Evolutionary conservation across 2,329 filamentous ascomycete genomes (phyloP).

Genomic region (Lasiodiplodia hormozganensis): DNA sequence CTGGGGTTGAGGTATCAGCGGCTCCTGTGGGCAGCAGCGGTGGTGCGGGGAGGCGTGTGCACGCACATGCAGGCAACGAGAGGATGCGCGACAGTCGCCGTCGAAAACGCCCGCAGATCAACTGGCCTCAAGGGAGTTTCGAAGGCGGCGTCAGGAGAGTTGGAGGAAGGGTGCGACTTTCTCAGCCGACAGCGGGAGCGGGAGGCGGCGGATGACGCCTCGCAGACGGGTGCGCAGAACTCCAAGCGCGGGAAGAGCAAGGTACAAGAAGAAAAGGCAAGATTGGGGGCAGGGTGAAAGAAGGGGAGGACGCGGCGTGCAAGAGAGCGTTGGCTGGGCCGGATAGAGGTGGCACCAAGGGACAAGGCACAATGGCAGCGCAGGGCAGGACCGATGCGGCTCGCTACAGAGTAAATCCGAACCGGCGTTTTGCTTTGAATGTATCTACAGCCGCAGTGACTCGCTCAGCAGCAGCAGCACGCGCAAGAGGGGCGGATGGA

Average conservation of each 20-base stretch:
- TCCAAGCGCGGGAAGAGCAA: slow-evolving; percentile 22
- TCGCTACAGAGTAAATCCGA: slow-evolving; percentile 25
- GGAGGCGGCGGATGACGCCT: slow-evolving; percentile 27
- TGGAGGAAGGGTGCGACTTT: slow-evolving; percentile 20
- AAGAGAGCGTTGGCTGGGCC: slow-evolving; percentile 19
- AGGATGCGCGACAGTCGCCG: slow-evolving; percentile 5
- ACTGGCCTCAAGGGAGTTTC: slow-evolving; percentile 31
- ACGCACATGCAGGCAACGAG: slow-evolving; percentile 25
- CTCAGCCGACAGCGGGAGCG: slow-evolving; percentile 13
- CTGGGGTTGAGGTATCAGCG: slow-evolving; percentile 15
- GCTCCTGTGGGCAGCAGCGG: slow-evolving; percentile 1
- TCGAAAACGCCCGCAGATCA: slow-evolving; percentile 30
- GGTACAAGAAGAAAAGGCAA: slow-evolving; percentile 29
- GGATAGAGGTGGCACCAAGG: slow-evolving; percentile 18
- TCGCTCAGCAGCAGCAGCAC: slow-evolving; percentile 1
- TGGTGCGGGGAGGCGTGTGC: neutral
- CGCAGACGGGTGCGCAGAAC: slow-evolving; percentile 2
- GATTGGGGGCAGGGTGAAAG: slow-evolving; percentile 11
- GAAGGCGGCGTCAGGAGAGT: slow-evolving; percentile 28
- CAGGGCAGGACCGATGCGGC: slow-evolving; percentile 17
- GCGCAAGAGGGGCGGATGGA: neutral
- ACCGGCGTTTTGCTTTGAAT: slow-evolving; percentile 5
- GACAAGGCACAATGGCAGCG: slow-evolving; percentile 4
- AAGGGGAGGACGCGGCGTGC: slow-evolving; percentile 15
- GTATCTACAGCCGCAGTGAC: neutral